These are phyloP conservation scores for Dactylellina drechsleri DNA, from an alignment of 2,329 filamentous ascomycete genomes.

Conservation along the genomic window DNA sequence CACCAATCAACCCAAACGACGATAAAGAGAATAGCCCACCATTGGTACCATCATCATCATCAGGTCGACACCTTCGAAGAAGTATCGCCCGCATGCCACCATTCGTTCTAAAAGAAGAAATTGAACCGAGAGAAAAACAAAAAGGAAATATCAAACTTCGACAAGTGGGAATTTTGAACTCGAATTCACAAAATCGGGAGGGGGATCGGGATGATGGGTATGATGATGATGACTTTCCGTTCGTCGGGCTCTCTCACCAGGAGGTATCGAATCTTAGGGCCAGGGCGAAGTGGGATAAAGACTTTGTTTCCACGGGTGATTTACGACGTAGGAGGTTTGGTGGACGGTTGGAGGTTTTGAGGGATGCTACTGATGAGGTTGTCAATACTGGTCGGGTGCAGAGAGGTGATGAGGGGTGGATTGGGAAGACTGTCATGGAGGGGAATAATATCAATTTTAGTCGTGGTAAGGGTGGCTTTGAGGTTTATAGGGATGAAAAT, in stretches of 20 bases:
- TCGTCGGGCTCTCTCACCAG: background rate
- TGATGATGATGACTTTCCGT: background rate
- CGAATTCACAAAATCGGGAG: too few relatives aligned
- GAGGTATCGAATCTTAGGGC: background rate
- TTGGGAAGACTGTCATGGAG: too few relatives aligned
- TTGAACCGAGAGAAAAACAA: background rate
- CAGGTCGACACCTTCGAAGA: too few relatives aligned
- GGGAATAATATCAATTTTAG: too few relatives aligned
- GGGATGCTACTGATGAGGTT: slow-evolving; percentile 24
- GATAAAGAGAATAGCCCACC: slow-evolving; percentile 36
- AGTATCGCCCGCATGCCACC: too few relatives aligned
- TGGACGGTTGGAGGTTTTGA: slow-evolving; percentile 15
- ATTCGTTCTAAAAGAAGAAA: too few relatives aligned
- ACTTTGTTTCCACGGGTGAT: too few relatives aligned
- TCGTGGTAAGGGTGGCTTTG: too few relatives aligned
- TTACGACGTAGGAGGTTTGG: background rate
- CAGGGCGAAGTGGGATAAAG: background rate
- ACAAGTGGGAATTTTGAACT: background rate
- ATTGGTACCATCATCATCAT: background rate
- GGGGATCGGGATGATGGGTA: background rate
- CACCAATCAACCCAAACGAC: background rate
- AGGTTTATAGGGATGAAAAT: too few relatives aligned
- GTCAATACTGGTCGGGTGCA: background rate
- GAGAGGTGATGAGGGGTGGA: background rate
- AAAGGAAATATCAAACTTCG: background rate